Base-by-base conservation (phyloP, 2,329 filamentous ascomycete genomes). In the Grosmannia penicillata region DNA sequence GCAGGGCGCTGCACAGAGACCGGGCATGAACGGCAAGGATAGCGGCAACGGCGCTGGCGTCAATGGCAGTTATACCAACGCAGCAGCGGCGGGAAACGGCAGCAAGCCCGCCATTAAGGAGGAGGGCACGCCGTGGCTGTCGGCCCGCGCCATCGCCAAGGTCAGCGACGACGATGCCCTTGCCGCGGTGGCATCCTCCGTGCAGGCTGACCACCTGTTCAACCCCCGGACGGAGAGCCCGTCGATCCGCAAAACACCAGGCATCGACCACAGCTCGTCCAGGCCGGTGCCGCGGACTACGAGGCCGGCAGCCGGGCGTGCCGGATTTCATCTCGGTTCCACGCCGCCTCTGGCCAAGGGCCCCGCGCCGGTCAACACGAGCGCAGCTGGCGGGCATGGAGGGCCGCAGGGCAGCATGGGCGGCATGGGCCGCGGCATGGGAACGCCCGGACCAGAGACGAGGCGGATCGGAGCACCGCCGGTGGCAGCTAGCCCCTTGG, bases 221-320 rank as follows among this genome's bases (percentile, higher is more conserved):
- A 80, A 87, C 48, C 81, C 80, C 3, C 76, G 76, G 41, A 68
- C 75, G 6, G 80, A 87, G 50, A 84, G 78, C 44, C 86, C 87
- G 0, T 91, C 86, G 1, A 86, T 94, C 52, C 75, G 84, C 44
- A 87, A 89, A 53, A 95, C 89, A 0, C 81, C 82, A 0, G 87
- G 87, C 3, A 71, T 95, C 28, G 85, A 95, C 51, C 84, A 93
- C 52, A 75, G 62, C 18, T 78, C 74, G 37, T 87, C 82, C 5
- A 78, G 79, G 37, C 84, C 86, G 0, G 61, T 94, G 2, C 70
- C 68, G 4, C 71, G 68, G 44, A n/a, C n/a, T n/a, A n/a, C n/a
- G n/a, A n/a, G n/a, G n/a, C n/a, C n/a, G n/a, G n/a, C n/a, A n/a
- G n/a, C n/a, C 24, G 24, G 24, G 24, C 24, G 24, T 25, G 24